Base-by-base conservation (phyloP, 148 eudicot species). In the Arctostaphylos glauca region DNA sequence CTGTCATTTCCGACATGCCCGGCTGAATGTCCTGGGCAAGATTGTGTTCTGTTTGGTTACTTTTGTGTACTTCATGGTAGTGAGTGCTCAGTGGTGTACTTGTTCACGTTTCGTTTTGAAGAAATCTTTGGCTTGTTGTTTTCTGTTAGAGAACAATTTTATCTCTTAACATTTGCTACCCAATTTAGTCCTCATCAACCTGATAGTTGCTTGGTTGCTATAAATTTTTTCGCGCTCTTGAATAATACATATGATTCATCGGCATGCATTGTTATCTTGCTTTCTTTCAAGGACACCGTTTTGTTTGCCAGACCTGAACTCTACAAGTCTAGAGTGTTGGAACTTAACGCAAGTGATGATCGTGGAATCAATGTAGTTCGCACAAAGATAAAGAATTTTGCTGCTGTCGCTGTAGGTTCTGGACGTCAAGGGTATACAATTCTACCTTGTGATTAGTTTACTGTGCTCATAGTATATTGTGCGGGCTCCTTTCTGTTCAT, bases 331-430 rank as follows among this genome's bases (percentile, higher is more conserved):
- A 94, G 99, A 89, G 99, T 96, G 62, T 88, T 96, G 60, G 99
- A 96, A 93, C 92, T 96, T 66, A 96, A 96, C 92, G 99, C 99
- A 54, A 96, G 98, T 92, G 99, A 96, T 89, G 99, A 94, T 16
- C 97, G 98, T 85, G 99, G 99, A 13, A 96, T 96, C 84, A 96
- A 96, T 88, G 97, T 96, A 76, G 99, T 96, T 87, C 98, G 99
- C 46, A 96, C 99, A 50, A 94, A 96, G 83, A 96, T 96, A 46
- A 96, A 96, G 83, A 85, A 91, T 81, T 94, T 96, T 85, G 99
- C 98, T 85, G 93, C 98, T 44, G 93, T 96, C 76, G 99, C 98
- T 86, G 99, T 96, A 46, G 95, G 97, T 54, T 85, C 95, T 91
- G 87, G 86, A 81, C 89, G 90, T 21, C 92, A 84, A 64, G 97